Conservation (phyloP, 1,284 basidiomycete genomes). For the Leccinum subspadiceum region DNA sequence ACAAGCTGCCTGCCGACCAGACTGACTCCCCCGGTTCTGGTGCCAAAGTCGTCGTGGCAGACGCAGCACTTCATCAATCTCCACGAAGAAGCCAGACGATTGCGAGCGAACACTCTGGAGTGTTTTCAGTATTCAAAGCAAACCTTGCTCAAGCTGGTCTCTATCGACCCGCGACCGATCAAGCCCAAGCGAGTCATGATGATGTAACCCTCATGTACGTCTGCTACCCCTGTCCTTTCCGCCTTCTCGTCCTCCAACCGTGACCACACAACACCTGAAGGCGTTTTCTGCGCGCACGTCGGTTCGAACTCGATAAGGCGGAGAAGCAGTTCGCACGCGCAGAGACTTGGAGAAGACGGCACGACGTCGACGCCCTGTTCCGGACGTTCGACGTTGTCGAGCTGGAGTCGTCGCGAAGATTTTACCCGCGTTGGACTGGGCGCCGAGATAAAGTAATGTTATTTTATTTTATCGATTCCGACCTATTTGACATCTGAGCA, state of each 20-base stretch:
- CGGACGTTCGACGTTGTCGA: slow-evolving; percentile 56
- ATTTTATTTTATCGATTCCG: neutral
- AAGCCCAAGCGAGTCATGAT: slow-evolving; percentile 50
- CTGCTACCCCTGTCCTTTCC: neutral
- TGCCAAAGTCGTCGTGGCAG: neutral
- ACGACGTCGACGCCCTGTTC: slow-evolving; percentile 60
- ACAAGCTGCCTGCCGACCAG: neutral
- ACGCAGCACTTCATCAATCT: neutral
- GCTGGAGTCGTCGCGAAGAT: slow-evolving; percentile 56
- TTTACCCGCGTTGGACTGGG: slow-evolving; percentile 80
- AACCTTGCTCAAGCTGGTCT: slow-evolving; percentile 47
- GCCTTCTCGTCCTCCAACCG: neutral
- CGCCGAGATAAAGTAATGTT: slow-evolving; percentile 62
- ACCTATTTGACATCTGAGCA: neutral
- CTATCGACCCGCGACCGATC: slow-evolving; percentile 43
- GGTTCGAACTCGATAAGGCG: slow-evolving; percentile 61
- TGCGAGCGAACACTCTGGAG: slow-evolving; percentile 1
- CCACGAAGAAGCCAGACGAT: slow-evolving; percentile 6
- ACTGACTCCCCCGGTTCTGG: neutral
- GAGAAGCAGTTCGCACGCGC: slow-evolving; percentile 66
- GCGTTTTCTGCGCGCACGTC: slow-evolving; percentile 73
- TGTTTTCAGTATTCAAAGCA: slow-evolving; percentile 50
- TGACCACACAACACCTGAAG: slow-evolving; percentile 34
- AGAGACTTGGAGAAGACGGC: slow-evolving; percentile 61
- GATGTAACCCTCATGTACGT: slow-evolving; percentile 68